These are phyloP conservation scores for Austroboletus niveus DNA, from an alignment of 1,284 basidiomycete genomes.

Conservation along the genomic window DNA sequence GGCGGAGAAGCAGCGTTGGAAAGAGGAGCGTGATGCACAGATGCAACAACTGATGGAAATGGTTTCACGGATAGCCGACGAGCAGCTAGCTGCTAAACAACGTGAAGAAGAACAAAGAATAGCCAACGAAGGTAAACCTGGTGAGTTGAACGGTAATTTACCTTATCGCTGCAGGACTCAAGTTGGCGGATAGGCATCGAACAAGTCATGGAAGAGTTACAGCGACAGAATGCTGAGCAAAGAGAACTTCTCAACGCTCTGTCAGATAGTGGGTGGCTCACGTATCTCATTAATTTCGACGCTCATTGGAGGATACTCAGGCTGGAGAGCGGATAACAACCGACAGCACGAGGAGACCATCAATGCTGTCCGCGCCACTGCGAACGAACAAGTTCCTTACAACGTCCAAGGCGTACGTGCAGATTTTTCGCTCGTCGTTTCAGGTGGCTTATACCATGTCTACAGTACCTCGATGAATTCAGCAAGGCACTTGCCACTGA, in stretches of 20 bases:
- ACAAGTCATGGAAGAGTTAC: slow-evolving; percentile 46
- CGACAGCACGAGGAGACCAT: slow-evolving; percentile 60
- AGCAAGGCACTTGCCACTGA: slow-evolving; percentile 68
- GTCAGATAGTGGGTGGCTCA: slow-evolving; percentile 45
- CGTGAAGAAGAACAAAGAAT: slow-evolving; percentile 49
- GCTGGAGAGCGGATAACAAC: slow-evolving; percentile 57
- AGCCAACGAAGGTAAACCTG: slow-evolving; percentile 47
- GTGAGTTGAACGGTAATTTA: slow-evolving; percentile 30
- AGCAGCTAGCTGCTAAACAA: slow-evolving; percentile 50
- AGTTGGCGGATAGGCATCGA: slow-evolving; percentile 40
- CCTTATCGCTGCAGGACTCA: neutral
- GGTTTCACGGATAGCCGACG: slow-evolving; percentile 49
- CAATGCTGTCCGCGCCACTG: slow-evolving; percentile 55
- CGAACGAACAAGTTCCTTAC: slow-evolving; percentile 65
- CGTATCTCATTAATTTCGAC: neutral
- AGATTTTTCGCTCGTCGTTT: neutral
- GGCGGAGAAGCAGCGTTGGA: slow-evolving; percentile 51
- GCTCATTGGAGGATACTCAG: slow-evolving; percentile 30
- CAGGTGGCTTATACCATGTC: neutral
- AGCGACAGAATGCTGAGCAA: slow-evolving; percentile 43
- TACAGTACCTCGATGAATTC: slow-evolving; percentile 72
- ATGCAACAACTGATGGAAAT: slow-evolving; percentile 53
- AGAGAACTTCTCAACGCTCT: slow-evolving; percentile 43
- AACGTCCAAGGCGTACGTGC: slow-evolving; percentile 61
- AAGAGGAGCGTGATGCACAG: slow-evolving; percentile 49